A percentile compares a stretch with the other conserved stretches of the same genome.
phyloP scores from a whole-genome alignment of 2,329 filamentous ascomycete genomes.

The Trichothecium roseum region DNA sequence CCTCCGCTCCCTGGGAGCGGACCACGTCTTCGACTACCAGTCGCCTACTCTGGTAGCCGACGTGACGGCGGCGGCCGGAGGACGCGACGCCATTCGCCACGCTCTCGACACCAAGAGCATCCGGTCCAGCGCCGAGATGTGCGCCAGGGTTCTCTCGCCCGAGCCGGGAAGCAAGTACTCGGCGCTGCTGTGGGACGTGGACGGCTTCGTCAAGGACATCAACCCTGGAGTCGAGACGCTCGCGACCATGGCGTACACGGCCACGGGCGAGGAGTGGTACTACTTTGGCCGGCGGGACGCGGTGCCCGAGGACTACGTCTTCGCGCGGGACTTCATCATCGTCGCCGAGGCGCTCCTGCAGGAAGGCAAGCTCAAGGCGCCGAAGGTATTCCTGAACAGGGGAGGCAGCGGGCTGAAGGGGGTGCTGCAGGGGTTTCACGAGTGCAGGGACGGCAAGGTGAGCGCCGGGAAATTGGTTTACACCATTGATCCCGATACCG shows the following conservation, averaged over 20 bases:
- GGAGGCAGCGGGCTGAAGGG: conserved; percentile 20
- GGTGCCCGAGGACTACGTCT: conserved; percentile 17
- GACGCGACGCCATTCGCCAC: conserved; percentile 10
- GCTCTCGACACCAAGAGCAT: conserved; percentile 19
- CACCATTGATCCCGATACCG: not conserved
- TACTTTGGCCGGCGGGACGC: conserved; percentile 12
- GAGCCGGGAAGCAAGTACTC: not conserved
- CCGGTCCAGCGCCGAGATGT: not conserved
- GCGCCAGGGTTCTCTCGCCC: not conserved
- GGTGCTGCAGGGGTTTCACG: conserved; percentile 19
- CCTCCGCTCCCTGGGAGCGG: conserved; percentile 31
- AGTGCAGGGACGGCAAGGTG: conserved; percentile 19
- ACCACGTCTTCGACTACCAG: conserved; percentile 33
- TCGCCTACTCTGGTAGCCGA: conserved; percentile 9
- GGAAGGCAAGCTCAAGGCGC: conserved; percentile 22
- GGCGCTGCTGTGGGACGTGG: not conserved
- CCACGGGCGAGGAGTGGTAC: conserved; percentile 22
- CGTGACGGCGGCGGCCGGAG: conserved; percentile 8
- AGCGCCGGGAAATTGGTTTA: conserved; percentile 33
- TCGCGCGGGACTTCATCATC: conserved; percentile 25
- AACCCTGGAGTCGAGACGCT: conserved; percentile 6
- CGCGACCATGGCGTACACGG: conserved; percentile 27
- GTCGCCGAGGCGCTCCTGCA: conserved; percentile 19
- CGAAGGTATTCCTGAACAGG: conserved; percentile 10
- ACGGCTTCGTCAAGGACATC: conserved; percentile 3